Conservation (phyloP, 768 basidiomycete genomes). For the Leccinum uliginosum region DNA sequence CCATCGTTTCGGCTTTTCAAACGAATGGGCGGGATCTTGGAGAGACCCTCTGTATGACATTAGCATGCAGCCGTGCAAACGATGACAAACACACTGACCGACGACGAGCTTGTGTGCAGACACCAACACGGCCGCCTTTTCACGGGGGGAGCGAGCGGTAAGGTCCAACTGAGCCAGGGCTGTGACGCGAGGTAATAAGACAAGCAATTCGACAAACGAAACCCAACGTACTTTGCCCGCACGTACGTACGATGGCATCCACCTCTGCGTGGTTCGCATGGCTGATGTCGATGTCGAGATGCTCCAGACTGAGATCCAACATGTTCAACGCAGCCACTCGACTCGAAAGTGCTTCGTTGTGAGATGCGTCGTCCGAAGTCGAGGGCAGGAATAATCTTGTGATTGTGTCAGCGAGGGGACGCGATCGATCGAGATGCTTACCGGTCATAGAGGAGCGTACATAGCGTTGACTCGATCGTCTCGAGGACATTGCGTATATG, state of each 20-base stretch:
- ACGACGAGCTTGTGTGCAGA: constrained; percentile 83
- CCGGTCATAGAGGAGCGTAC: constrained; percentile 82
- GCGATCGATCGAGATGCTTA: constrained; percentile 19
- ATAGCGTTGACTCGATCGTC: constrained; percentile 66
- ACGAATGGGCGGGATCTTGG: constrained; percentile 66
- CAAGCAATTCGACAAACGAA: constrained; percentile 11
- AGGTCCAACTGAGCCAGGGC: constrained; percentile 52
- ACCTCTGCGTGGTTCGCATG: constrained; percentile 43
- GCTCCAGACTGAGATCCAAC: constrained; percentile 82
- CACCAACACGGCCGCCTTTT: constrained; percentile 80
- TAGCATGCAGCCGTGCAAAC: neutral
- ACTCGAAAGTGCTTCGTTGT: constrained; percentile 86
- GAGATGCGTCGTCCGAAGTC: constrained; percentile 71
- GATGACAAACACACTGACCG: constrained; percentile 39
- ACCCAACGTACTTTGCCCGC: constrained; percentile 68
- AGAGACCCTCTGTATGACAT: constrained; percentile 59
- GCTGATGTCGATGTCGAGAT: constrained; percentile 83
- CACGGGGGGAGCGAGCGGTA: constrained; percentile 54
- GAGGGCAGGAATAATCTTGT: constrained; percentile 74
- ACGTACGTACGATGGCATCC: constrained; percentile 60
- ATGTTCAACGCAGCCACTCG: constrained; percentile 89
- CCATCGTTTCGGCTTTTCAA: constrained; percentile 56
- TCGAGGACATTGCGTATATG: constrained; percentile 63
- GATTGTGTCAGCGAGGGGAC: neutral
- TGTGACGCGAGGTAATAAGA: constrained; percentile 30